Percentiles rank a stretch among this genome's conserved stretches.
These are phyloP conservation scores for Candida corydali DNA, from an alignment of 805 yeast species.

Conservation along the genomic window DNA sequence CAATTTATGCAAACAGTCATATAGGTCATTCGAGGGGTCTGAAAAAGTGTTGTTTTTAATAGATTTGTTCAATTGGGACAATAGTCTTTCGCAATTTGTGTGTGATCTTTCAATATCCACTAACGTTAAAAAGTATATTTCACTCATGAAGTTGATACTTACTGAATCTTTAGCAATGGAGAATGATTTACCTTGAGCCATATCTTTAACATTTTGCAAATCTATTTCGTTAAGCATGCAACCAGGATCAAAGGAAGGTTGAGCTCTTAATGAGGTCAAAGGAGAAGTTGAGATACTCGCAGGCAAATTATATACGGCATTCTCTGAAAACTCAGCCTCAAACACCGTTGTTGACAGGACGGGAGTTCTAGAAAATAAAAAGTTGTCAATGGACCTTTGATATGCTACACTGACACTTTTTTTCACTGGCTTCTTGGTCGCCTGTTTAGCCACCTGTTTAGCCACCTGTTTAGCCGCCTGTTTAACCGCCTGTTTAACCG, in stretches of 20 bases:
- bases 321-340: conserved; percentile 25
- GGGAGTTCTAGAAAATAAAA: conserved; percentile 24
- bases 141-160: conserved; percentile 15
- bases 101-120: conserved; percentile 19
- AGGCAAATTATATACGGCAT: conserved; percentile 1
- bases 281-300: conserved; percentile 1
- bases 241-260: conserved; percentile 10
- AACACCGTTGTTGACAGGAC: conserved; percentile 23
- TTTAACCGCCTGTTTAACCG: not conserved
- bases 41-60: conserved; percentile 8
- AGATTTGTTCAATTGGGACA: conserved; percentile 16
- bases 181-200: conserved; percentile 16
- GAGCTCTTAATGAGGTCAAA: not conserved
- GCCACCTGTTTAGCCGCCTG: not conserved
- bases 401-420: not conserved
- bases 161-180: conserved; percentile 12
- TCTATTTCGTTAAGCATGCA: conserved; percentile 14
- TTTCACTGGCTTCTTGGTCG: not conserved
- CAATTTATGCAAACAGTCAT: conserved; percentile 17
- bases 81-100: conserved; percentile 12
- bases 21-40: conserved; percentile 11
- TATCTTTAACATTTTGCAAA: conserved; percentile 12
- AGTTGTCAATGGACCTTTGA: conserved; percentile 1
- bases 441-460: not conserved
- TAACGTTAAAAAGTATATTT: conserved; percentile 20